phyloP scores from a whole-genome alignment of 306 rosid species.

The Gillenia trifoliata region DNA sequence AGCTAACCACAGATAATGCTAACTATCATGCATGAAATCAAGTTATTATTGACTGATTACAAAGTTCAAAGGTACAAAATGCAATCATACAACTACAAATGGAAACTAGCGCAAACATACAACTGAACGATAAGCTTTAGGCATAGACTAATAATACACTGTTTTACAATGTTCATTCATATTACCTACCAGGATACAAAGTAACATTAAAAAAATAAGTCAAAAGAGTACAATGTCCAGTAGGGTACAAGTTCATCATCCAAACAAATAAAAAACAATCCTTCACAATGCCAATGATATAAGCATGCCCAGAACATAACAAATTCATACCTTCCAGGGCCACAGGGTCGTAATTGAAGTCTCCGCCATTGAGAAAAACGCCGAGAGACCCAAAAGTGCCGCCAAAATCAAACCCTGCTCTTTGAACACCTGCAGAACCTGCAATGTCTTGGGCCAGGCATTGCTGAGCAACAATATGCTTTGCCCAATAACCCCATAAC shows the following conservation, averaged over 20 bases:
- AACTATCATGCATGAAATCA: background rate
- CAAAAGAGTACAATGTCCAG: background rate
- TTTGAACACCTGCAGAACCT: conserved; percentile 70
- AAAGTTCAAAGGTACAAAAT: background rate
- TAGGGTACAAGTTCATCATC: background rate
- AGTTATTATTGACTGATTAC: background rate
- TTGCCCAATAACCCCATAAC: conserved; percentile 69
- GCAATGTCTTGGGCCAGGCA: conserved; percentile 77
- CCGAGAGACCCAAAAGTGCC: conserved; percentile 85
- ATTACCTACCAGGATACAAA: background rate
- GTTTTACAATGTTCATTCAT: too few species aligned
- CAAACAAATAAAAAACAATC: background rate
- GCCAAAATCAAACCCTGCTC: conserved; percentile 90
- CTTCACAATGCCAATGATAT: background rate
- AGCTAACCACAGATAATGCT: background rate
- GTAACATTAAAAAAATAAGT: background rate
- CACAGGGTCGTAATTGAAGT: conserved; percentile 95
- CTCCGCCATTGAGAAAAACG: conserved; percentile 99
- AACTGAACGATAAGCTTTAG: background rate
- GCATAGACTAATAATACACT: background rate
- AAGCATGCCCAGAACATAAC: background rate
- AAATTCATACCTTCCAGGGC: conserved; percentile 90
- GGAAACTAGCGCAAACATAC: background rate
- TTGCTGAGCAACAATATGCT: conserved; percentile 61
- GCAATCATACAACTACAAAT: background rate